A percentile compares a stretch with the other conserved stretches of the same genome.
Evolutionary conservation across 306 rosid species (phyloP).

Genomic region (Acacia confusa): DNA sequence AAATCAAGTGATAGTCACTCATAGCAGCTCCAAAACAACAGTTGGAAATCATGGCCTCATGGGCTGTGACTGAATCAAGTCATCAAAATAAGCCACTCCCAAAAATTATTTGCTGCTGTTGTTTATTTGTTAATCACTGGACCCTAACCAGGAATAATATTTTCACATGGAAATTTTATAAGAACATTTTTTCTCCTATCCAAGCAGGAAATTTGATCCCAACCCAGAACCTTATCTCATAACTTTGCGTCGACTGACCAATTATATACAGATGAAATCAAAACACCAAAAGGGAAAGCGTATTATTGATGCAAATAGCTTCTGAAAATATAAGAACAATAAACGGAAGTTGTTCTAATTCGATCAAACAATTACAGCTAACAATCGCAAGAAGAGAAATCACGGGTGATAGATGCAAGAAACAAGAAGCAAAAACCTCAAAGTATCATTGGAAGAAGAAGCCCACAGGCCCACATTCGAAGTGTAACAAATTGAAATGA

Average conservation of each 20-base stretch:
- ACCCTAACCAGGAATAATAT: neutral
- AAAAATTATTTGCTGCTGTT: neutral
- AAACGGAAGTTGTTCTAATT: neutral
- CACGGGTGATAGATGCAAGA: neutral
- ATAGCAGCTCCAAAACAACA: neutral
- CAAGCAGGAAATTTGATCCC: conserved; percentile 2
- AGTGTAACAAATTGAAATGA: neutral
- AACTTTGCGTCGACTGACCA: neutral
- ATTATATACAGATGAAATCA: conserved; percentile 1
- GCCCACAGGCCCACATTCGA: neutral
- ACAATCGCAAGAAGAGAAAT: neutral
- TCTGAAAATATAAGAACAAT: neutral
- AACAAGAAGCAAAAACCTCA: neutral
- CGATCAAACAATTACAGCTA: neutral
- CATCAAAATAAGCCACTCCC: neutral
- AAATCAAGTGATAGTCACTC: neutral
- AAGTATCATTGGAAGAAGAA: neutral
- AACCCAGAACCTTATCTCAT: conserved; percentile 10
- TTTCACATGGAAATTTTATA: conserved; percentile 5
- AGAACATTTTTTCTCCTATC: neutral
- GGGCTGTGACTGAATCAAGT: neutral
- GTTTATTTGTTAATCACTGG: neutral
- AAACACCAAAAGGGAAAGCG: neutral
- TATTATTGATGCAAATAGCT: neutral
- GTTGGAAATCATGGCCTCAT: neutral